These are phyloP conservation scores for Ichthyophonus hoferi DNA, from an alignment of 208 protist species.

Conservation along the genomic window DNA sequence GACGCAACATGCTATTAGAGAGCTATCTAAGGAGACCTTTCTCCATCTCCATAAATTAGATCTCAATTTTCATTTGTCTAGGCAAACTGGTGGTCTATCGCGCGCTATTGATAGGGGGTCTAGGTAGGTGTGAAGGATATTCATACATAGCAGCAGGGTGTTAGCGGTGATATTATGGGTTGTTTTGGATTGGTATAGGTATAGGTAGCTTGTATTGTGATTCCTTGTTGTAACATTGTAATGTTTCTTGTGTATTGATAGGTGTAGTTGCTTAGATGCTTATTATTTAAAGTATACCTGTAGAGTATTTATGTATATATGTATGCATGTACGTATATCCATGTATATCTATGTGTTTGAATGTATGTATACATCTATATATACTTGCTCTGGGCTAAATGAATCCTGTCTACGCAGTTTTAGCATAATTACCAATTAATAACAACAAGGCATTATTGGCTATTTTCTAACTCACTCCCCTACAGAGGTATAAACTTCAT, in stretches of 20 bases:
- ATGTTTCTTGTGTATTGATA: not conserved
- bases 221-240: not conserved
- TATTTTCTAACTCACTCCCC: not conserved
- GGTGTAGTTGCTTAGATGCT: not conserved
- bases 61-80: conserved; percentile 59
- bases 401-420: not conserved
- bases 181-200: not conserved
- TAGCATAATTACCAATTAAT: not conserved
- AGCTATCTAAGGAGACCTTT: conserved; percentile 49
- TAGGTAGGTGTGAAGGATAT: not conserved
- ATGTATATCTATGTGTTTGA: not conserved
- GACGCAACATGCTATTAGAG: conserved; percentile 33
- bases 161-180: not conserved
- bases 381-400: not conserved
- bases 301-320: not conserved
- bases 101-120: conserved; percentile 63
- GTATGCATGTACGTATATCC: not conserved
- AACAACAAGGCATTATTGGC: not conserved
- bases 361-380: too few relatives aligned
- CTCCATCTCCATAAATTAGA: conserved; percentile 61
- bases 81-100: conserved; percentile 58
- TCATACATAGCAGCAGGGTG: not conserved
- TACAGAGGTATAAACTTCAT: conserved; percentile 60
- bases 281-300: too few relatives aligned
- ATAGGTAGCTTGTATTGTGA: not conserved